A percentile compares a stretch with the other conserved stretches of the same genome.
These are phyloP conservation scores for Fusarium sp. DNA, from an alignment of 2,329 filamentous ascomycete species.

Conservation along the genomic window DNA sequence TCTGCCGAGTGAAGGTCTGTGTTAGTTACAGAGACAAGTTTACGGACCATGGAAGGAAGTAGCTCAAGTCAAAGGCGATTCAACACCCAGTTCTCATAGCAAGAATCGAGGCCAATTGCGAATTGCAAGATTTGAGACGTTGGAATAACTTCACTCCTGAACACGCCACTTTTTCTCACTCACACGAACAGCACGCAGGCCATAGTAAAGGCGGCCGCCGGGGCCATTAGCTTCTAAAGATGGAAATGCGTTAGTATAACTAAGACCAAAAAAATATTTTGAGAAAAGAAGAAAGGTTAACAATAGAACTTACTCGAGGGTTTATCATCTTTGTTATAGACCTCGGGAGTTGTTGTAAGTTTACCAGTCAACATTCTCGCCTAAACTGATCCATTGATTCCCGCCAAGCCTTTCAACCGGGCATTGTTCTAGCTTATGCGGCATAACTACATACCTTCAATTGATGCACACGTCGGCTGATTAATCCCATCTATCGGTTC, in stretches of 20 bases:
- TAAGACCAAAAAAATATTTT: background rate
- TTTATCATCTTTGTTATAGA: conserved; percentile 39
- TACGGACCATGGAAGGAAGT: too few relatives aligned
- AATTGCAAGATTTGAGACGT: background rate
- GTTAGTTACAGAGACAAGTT: conserved; percentile 8
- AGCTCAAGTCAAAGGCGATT: background rate
- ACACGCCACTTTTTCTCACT: conserved; percentile 42
- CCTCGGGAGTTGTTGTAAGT: conserved; percentile 1
- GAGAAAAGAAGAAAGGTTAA: background rate
- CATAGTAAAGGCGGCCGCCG: conserved; percentile 67
- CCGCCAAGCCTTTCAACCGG: background rate
- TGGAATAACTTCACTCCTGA: conserved; percentile 5
- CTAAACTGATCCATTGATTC: conserved; percentile 8
- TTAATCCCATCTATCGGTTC: conserved; percentile 1
- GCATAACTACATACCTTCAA: conserved; percentile 44
- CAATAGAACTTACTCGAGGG: conserved; percentile 41
- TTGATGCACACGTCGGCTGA: conserved; percentile 36
- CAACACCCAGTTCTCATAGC: background rate
- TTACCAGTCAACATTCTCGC: conserved; percentile 3
- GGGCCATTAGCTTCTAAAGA: conserved; percentile 59
- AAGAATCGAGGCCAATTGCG: background rate
- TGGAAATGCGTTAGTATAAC: conserved; percentile 10
- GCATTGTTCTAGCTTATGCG: background rate
- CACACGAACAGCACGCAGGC: conserved; percentile 63
- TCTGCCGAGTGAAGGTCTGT: conserved; percentile 33